phyloP scores from a whole-genome alignment of 2,329 filamentous ascomycete species.

The Colletotrichum euphorbiae region DNA sequence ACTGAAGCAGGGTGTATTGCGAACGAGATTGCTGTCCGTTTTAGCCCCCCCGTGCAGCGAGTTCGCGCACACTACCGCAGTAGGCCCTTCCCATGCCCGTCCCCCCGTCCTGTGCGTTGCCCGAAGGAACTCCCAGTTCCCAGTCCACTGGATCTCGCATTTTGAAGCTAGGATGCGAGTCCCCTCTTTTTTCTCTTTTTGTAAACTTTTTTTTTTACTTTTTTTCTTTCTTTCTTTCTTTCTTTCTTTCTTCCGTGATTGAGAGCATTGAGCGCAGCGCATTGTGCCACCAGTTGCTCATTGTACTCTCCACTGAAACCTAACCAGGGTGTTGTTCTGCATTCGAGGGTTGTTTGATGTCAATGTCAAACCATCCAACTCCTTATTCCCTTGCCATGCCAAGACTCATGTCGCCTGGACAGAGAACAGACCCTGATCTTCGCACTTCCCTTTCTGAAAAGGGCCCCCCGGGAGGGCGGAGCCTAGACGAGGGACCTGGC shows the following conservation, averaged over 20 bases:
- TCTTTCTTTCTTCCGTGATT: background rate
- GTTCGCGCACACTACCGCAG: background rate
- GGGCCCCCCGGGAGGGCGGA: background rate
- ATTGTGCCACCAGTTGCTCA: background rate
- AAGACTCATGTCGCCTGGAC: conserved; percentile 8
- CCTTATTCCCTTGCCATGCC: conserved; percentile 2
- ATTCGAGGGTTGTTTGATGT: conserved; percentile 1
- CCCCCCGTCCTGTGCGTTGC: background rate
- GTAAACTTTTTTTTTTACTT: no score
- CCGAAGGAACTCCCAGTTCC: conserved; percentile 16
- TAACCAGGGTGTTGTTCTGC: background rate
- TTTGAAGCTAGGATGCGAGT: conserved; percentile 4
- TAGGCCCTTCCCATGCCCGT: conserved; percentile 4
- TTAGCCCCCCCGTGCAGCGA: conserved; percentile 23
- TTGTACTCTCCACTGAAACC: background rate
- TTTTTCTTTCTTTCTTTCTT: background rate
- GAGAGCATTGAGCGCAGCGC: background rate
- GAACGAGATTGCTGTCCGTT: conserved; percentile 24
- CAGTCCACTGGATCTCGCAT: conserved; percentile 14
- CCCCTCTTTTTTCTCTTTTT: background rate
- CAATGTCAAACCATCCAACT: background rate
- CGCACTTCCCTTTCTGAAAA: background rate
- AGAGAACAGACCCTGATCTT: conserved; percentile 13
- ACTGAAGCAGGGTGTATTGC: background rate
- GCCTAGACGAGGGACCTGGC: conserved; percentile 12